Conservation (phyloP, 1,284 basidiomycete genomes). For the Cryptococcus neoformans region DNA sequence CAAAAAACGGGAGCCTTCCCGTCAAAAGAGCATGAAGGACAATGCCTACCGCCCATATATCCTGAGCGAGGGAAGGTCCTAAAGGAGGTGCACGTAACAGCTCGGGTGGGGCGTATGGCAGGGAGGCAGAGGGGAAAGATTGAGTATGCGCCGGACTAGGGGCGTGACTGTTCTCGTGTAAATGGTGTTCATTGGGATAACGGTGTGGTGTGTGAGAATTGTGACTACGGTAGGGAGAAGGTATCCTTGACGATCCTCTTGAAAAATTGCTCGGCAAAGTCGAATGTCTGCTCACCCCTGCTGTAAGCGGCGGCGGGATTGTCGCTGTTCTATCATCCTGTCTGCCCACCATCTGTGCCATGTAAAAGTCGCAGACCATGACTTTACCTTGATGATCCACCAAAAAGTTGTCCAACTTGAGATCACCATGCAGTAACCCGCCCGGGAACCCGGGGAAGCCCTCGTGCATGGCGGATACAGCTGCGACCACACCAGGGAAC, state of each 20-base stretch:
- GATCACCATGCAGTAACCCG: constrained; percentile 78
- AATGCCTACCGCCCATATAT: constrained; percentile 90
- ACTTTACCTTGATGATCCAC: constrained; percentile 71
- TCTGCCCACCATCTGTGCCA: constrained; percentile 32
- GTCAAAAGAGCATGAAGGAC: constrained; percentile 78
- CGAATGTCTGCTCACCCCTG: constrained; percentile 6
- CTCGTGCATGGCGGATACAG: constrained; percentile 81
- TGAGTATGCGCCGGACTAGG: constrained; percentile 10
- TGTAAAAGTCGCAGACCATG: constrained; percentile 47
- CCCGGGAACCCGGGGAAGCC: constrained; percentile 54
- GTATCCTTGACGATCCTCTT: constrained; percentile 8
- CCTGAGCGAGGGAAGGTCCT: constrained; percentile 59
- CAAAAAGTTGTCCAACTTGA: constrained; percentile 96
- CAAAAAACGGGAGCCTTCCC: constrained; percentile 75
- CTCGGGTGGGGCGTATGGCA: constrained; percentile 86
- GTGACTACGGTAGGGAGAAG: constrained; percentile 8
- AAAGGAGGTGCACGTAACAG: constrained; percentile 56
- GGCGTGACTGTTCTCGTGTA: not conserved
- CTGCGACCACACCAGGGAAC: constrained; percentile 85
- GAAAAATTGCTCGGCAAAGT: constrained; percentile 13
- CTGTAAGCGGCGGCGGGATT: constrained; percentile 8
- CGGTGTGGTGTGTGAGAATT: constrained; percentile 3
- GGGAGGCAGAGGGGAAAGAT: constrained; percentile 71
- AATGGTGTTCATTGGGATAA: constrained; percentile 6
- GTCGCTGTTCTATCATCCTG: constrained; percentile 1